These are phyloP conservation scores for Lentinus brumalis DNA, from an alignment of 768 basidiomycete species.

Conservation along the genomic window DNA sequence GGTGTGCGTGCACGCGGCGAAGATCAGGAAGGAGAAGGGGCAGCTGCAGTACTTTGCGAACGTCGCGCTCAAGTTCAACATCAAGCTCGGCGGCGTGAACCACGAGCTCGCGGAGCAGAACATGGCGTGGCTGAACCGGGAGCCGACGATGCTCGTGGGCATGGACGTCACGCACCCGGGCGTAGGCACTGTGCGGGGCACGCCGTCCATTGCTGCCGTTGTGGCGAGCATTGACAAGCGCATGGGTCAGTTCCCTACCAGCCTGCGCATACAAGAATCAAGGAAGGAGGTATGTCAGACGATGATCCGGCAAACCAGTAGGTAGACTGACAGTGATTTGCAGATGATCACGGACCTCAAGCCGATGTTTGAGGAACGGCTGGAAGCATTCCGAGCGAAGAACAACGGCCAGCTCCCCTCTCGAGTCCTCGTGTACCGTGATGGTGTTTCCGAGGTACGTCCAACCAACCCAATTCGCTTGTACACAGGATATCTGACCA, in stretches of 20 bases:
- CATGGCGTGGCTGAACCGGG: constrained; percentile 38
- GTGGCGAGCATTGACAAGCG: constrained; percentile 49
- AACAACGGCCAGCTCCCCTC: constrained; percentile 41
- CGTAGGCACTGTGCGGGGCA: constrained; percentile 61
- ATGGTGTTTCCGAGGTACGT: constrained; percentile 78
- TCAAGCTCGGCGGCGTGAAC: constrained; percentile 57
- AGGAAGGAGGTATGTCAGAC: constrained; percentile 67
- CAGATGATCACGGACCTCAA: constrained; percentile 52
- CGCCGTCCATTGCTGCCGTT: constrained; percentile 56
- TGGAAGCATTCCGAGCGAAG: constrained; percentile 41
- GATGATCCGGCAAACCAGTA: neutral
- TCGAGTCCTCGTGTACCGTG: constrained; percentile 58
- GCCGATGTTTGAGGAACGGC: constrained; percentile 50
- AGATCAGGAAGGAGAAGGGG: constrained; percentile 69
- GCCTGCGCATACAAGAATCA: constrained; percentile 50
- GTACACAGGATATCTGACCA: neutral
- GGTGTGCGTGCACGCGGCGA: constrained; percentile 72
- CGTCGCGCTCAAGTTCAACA: constrained; percentile 57
- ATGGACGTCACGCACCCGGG: constrained; percentile 81
- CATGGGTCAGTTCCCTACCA: constrained; percentile 53
- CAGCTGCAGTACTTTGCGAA: constrained; percentile 55
- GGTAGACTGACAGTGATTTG: neutral
- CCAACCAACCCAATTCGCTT: neutral
- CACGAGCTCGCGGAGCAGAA: constrained; percentile 45
- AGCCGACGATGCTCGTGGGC: constrained; percentile 55